A percentile compares a stretch with the other conserved stretches of the same genome.
These are phyloP conservation scores for Colletotrichum chlorophyti DNA, from an alignment of 2,329 filamentous ascomycete genomes.

Conservation along the genomic window DNA sequence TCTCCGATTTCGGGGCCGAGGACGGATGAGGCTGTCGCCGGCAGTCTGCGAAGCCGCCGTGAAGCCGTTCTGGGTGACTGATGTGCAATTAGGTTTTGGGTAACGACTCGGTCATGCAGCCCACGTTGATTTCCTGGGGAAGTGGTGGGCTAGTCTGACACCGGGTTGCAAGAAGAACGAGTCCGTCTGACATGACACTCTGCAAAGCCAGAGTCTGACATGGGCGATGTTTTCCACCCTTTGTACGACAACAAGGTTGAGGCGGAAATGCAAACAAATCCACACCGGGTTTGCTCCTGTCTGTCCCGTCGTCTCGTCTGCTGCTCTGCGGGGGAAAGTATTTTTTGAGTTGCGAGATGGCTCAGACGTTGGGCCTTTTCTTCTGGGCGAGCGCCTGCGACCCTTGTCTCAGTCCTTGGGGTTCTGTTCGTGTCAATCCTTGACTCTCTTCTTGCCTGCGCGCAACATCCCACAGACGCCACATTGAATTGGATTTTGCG, in stretches of 20 bases:
- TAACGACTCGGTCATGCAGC: too few relatives aligned
- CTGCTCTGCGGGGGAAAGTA: too few relatives aligned
- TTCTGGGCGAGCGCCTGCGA: too few relatives aligned
- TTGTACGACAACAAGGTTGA: neutral
- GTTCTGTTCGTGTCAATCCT: neutral
- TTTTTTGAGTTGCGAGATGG: constrained; percentile 1
- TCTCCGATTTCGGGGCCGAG: neutral
- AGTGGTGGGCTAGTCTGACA: too few relatives aligned
- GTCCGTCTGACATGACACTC: too few relatives aligned
- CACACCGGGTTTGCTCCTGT: too few relatives aligned
- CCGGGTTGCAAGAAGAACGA: too few relatives aligned
- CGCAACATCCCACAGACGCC: too few relatives aligned
- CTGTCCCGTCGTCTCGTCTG: too few relatives aligned
- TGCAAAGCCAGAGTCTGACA: constrained; percentile 2
- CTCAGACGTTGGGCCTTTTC: too few relatives aligned
- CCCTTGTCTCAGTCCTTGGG: neutral
- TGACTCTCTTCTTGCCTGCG: neutral
- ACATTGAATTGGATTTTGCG: constrained; percentile 8
- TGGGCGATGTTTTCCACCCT: neutral
- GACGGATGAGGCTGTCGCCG: neutral
- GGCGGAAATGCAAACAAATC: neutral
- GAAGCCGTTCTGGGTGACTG: neutral
- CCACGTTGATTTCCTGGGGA: too few relatives aligned
- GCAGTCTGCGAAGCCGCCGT: neutral
- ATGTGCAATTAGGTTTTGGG: too few relatives aligned